Evolutionary conservation across 2,329 filamentous ascomycete genomes (phyloP).

Genomic region (Fusarium sororula): DNA sequence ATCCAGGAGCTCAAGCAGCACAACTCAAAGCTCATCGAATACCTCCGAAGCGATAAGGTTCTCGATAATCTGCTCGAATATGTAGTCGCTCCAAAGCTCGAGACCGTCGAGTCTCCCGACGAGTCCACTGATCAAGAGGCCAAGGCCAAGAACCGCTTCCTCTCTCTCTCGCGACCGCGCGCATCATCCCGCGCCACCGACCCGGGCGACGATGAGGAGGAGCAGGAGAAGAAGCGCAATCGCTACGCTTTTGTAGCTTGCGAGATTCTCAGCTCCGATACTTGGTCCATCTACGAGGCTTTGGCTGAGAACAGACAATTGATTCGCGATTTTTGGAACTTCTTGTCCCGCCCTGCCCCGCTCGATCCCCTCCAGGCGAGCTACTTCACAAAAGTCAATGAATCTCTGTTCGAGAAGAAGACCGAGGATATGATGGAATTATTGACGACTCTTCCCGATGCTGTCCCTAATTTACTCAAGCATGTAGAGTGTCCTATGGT

Average conservation of each 20-base stretch:
- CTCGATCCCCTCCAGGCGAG: constrained; percentile 93
- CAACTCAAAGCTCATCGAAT: constrained; percentile 97
- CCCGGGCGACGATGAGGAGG: constrained; percentile 67
- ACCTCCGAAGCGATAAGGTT: constrained; percentile 85
- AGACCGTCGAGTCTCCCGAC: constrained; percentile 61
- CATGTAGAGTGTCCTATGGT: constrained; percentile 98
- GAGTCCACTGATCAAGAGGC: constrained; percentile 64
- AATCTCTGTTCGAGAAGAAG: constrained; percentile 97
- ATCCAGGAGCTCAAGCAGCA: constrained; percentile 98
- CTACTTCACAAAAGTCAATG: constrained; percentile 99
- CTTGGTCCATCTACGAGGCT: constrained; percentile 95
- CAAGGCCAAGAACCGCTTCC: constrained; percentile 53
- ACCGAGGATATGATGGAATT: constrained; percentile 96
- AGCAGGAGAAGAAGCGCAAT: constrained; percentile 88
- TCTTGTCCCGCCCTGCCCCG: constrained; percentile 83
- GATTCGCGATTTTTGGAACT: constrained; percentile 88
- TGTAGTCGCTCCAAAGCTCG: constrained; percentile 82
- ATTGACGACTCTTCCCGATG: constrained; percentile 82
- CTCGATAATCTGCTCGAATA: constrained; percentile 89
- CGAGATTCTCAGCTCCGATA: constrained; percentile 93
- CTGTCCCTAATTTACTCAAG: constrained; percentile 84
- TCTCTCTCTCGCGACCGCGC: constrained; percentile 61
- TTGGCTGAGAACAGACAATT: constrained; percentile 84
- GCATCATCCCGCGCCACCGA: constrained; percentile 63
- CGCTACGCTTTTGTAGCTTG: constrained; percentile 94